Base-by-base conservation (phyloP, 2,329 filamentous ascomycete genomes). In the Fusarium sulawesiense region DNA sequence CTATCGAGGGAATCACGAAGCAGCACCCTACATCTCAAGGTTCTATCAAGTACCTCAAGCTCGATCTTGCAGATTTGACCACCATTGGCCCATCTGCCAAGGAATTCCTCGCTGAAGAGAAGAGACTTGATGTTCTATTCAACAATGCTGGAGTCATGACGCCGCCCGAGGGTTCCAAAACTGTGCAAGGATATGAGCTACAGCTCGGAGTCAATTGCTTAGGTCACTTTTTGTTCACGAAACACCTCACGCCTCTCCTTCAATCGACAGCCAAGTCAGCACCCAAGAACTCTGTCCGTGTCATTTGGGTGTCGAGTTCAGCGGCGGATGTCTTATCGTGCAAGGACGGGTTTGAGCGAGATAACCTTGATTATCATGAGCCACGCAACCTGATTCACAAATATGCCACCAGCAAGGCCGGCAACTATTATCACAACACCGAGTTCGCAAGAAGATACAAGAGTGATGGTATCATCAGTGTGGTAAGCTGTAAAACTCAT, bases 141-240 rank as follows among this genome's bases (percentile, higher is more conserved):
- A 82, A 85, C 66, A 85, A 85, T 74, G 83, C 83, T 0, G 83
- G 79, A 13, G 76, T 84, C 32, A 83, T 84, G 78, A 73, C 73
- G 5, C 76, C 81, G 2, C 81, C 83, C 0, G 72, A 75, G n/a
- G 81, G 79, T 0, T 79, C 76, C 27, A 78, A 77, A 74, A 83
- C 82, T 3, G 76, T 75, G 11, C 82, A 83, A 53, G 78, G 79
- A 4, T 79, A 83, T 54, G 82, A 83, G 69, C 76, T 83, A 20
- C 82, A 83, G 70, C 77, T 83, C 23, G 81, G 81, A 34, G 78
- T 78, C 2, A 83, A 83, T 56, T 80, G 80, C 49, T 65, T 83
- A 8, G 81, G 81, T 1, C 78, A 76, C n/a, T 82, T 82, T 58
- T 67, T 83, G 14, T 78, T 83, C 51, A 82, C 80, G 1, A 79